Conservation (phyloP, 129 eudicot genomes). For the Scalesia atractyloides region DNA sequence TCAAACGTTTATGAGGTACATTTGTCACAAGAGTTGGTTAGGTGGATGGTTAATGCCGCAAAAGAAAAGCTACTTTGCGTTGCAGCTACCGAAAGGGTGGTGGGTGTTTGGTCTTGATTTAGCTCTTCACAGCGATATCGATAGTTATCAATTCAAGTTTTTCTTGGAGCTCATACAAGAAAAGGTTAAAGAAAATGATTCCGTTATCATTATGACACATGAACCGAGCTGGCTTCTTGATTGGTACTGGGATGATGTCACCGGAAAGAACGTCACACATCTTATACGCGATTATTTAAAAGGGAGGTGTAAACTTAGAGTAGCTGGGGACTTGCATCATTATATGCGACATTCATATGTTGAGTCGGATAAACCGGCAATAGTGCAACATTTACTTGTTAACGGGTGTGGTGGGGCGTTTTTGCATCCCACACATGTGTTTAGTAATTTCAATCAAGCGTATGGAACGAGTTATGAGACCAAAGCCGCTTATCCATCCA, state of each 20-base stretch:
- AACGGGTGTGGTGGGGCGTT: slow-evolving; percentile 99
- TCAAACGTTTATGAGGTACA: slow-evolving; percentile 93
- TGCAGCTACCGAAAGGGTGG: slow-evolving; percentile 91
- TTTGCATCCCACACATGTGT: slow-evolving; percentile 97
- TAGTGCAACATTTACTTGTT: slow-evolving; percentile 77
- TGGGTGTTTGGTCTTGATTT: slow-evolving; percentile 98
- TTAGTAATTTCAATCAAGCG: slow-evolving; percentile 60
- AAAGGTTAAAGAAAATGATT: slow-evolving; percentile 85
- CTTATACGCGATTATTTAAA: slow-evolving; percentile 73
- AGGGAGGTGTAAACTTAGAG: slow-evolving; percentile 89
- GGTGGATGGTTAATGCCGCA: slow-evolving; percentile 99
- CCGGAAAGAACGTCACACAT: slow-evolving; percentile 77
- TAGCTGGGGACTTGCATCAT: slow-evolving; percentile 96
- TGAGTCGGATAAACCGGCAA: slow-evolving; percentile 81
- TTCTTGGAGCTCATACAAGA: slow-evolving; percentile 74
- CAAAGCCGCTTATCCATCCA: slow-evolving; percentile 87
- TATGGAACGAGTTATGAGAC: slow-evolving; percentile 67
- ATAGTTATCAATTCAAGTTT: slow-evolving; percentile 93
- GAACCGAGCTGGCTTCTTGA: slow-evolving; percentile 97
- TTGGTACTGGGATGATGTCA: slow-evolving; percentile 89
- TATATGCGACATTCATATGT: slow-evolving; percentile 94
- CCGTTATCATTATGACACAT: slow-evolving; percentile 95
- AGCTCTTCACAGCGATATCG: slow-evolving; percentile 92
- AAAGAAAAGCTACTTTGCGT: slow-evolving; percentile 92
- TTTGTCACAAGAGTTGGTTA: slow-evolving; percentile 98